A percentile compares a stretch with the other conserved stretches of the same genome.
Evolutionary conservation across 768 basidiomycete genomes (phyloP).

Genomic region (Omphalotus guepiniiformis): DNA sequence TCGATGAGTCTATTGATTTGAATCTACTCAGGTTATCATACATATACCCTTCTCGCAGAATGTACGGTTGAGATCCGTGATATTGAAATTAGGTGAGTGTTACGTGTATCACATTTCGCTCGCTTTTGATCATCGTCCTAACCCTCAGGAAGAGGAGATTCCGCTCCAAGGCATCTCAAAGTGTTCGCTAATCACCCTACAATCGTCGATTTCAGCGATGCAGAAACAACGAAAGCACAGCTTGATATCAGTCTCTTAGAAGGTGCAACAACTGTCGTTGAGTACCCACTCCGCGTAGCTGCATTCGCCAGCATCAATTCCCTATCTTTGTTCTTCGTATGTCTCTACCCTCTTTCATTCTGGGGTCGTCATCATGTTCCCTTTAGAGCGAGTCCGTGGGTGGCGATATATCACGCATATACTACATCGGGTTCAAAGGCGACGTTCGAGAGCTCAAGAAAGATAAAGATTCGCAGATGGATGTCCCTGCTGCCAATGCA

Average conservation of each 20-base stretch:
- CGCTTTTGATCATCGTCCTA: neutral
- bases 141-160: conserved; percentile 64
- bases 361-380: neutral
- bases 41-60: conserved; percentile 79
- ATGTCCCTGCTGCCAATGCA: conserved; percentile 77
- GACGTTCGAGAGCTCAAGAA: conserved; percentile 51
- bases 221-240: conserved; percentile 64
- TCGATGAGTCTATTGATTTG: conserved; percentile 7
- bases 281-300: conserved; percentile 75
- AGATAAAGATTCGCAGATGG: conserved; percentile 59
- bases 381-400: conserved; percentile 58
- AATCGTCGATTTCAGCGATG: conserved; percentile 76
- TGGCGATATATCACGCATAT: conserved; percentile 61
- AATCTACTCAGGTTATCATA: conserved; percentile 66
- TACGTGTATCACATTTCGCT: conserved; percentile 9
- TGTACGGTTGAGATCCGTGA: conserved; percentile 68
- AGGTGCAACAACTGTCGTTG: conserved; percentile 62
- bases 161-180: conserved; percentile 69
- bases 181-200: conserved; percentile 70
- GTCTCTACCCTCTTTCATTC: conserved; percentile 26
- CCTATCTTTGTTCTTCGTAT: conserved; percentile 75
- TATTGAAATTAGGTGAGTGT: conserved; percentile 69
- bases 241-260: conserved; percentile 67
- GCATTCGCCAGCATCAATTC: conserved; percentile 74
- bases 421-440: conserved; percentile 83